These are phyloP conservation scores for Chrysoporthe cubensis DNA, from an alignment of 2,329 filamentous ascomycete genomes.

Conservation along the genomic window DNA sequence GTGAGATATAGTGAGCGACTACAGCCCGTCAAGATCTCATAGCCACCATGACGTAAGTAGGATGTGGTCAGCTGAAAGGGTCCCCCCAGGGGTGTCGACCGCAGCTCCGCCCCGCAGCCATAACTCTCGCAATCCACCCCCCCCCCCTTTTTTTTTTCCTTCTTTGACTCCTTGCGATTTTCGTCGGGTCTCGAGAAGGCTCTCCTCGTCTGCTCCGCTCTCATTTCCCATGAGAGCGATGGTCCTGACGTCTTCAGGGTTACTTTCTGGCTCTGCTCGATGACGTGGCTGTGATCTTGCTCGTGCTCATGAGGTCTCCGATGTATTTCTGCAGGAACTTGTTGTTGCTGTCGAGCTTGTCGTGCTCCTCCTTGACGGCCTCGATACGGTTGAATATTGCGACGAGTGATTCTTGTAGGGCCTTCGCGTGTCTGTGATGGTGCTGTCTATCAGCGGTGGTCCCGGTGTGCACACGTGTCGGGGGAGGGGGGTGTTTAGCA, in stretches of 20 bases:
- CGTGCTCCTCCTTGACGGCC: slow-evolving; percentile 89
- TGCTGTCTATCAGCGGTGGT: slow-evolving; percentile 26
- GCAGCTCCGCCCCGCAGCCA: slow-evolving; percentile 23
- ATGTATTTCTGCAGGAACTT: slow-evolving; percentile 98
- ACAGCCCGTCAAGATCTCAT: slow-evolving; percentile 10
- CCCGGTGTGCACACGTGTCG: background rate
- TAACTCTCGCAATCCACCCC: slow-evolving; percentile 1
- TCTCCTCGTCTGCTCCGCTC: slow-evolving; percentile 6
- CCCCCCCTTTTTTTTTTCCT: background rate
- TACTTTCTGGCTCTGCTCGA: slow-evolving; percentile 57
- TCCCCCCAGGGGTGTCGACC: slow-evolving; percentile 16
- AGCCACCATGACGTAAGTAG: slow-evolving; percentile 21
- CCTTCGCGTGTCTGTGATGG: slow-evolving; percentile 75
- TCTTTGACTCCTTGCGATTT: slow-evolving; percentile 10
- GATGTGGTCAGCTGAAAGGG: slow-evolving; percentile 14
- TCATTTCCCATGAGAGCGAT: background rate
- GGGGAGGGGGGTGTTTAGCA: too few species aligned
- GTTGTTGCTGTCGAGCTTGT: slow-evolving; percentile 96
- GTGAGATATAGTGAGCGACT: slow-evolving; percentile 15
- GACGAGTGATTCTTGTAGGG: slow-evolving; percentile 84
- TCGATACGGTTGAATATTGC: slow-evolving; percentile 93
- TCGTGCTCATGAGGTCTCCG: slow-evolving; percentile 90
- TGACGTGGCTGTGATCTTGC: slow-evolving; percentile 67
- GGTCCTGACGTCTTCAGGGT: slow-evolving; percentile 30
- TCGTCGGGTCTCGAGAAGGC: slow-evolving; percentile 9